Percentiles rank a stretch among this genome's conserved stretches.
Evolutionary conservation across 2,329 filamentous ascomycete genomes (phyloP).

Genomic region (Aspergillus fischeri): DNA sequence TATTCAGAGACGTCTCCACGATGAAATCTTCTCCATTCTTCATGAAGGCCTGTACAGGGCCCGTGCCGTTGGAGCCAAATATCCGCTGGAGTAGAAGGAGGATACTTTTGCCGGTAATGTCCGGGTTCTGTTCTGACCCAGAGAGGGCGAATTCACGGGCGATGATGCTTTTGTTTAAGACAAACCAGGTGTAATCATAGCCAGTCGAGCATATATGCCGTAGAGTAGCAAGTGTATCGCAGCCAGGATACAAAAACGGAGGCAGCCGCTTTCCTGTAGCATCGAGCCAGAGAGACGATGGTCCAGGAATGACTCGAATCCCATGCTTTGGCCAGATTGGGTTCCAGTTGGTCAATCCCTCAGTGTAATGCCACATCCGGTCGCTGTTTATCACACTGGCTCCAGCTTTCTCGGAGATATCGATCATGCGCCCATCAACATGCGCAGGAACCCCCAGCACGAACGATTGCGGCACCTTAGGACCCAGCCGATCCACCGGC

Average conservation of each 20-base stretch:
- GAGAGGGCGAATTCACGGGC: constrained; percentile 60
- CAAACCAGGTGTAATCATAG: constrained; percentile 62
- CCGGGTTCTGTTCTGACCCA: constrained; percentile 61
- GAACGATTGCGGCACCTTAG: constrained; percentile 53
- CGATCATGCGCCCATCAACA: constrained; percentile 62
- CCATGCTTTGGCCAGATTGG: constrained; percentile 60
- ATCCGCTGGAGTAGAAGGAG: constrained; percentile 52
- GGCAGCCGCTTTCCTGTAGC: constrained; percentile 57
- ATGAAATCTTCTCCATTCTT: constrained; percentile 58
- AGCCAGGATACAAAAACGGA: constrained; percentile 54
- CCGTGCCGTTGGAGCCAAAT: constrained; percentile 51
- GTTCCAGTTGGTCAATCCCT: constrained; percentile 60
- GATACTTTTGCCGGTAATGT: constrained; percentile 56
- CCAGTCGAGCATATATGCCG: constrained; percentile 58
- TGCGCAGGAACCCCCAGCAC: constrained; percentile 60
- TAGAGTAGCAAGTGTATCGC: constrained; percentile 56
- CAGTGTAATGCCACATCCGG: constrained; percentile 65
- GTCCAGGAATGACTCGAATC: constrained; percentile 58
- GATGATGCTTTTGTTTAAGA: constrained; percentile 56
- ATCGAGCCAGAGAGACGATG: constrained; percentile 41
- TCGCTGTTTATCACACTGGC: constrained; percentile 58
- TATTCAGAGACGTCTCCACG: constrained; percentile 52
- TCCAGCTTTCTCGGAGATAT: constrained; percentile 51
- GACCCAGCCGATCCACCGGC: constrained; percentile 56
- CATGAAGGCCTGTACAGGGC: constrained; percentile 56